Percentiles rank a stretch among this genome's conserved stretches.
Conservation (phyloP, 495 filamentous ascomycete genomes). For the Lophiotrema nucula region DNA sequence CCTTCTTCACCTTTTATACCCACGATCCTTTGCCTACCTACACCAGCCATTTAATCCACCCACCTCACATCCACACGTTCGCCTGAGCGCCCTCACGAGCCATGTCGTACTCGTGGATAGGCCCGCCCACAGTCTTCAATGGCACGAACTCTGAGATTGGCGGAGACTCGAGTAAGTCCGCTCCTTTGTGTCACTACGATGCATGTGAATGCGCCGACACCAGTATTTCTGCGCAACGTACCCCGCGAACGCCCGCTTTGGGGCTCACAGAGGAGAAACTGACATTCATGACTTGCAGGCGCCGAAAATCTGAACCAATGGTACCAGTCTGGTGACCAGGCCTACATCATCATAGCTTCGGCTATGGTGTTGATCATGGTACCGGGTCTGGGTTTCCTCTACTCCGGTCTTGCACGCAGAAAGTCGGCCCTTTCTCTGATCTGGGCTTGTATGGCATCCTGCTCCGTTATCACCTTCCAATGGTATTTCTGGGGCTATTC, state of each 20-base stretch:
- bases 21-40: constrained; percentile 16
- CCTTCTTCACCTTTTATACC: neutral
- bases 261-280: neutral
- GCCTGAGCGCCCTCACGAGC: constrained; percentile 2
- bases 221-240: no score
- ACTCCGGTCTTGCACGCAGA: constrained; percentile 62
- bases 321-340: constrained; percentile 69
- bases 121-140: constrained; percentile 71
- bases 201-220: constrained; percentile 1
- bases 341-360: constrained; percentile 87
- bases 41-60: neutral
- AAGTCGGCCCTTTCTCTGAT: constrained; percentile 70
- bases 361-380: constrained; percentile 96
- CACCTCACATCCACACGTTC: neutral
- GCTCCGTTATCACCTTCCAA: constrained; percentile 67
- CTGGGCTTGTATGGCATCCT: constrained; percentile 66
- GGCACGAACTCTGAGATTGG: constrained; percentile 69
- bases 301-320: constrained; percentile 86
- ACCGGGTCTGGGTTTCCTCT: constrained; percentile 69
- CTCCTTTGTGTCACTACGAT: neutral
- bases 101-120: constrained; percentile 81
- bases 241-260: neutral
- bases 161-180: constrained; percentile 75
- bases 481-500: constrained; percentile 79
- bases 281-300: constrained; percentile 44